A percentile compares a stretch with the other conserved stretches of the same genome.
Conservation (phyloP, 768 basidiomycete genomes). For the Tulasnella sp. region DNA sequence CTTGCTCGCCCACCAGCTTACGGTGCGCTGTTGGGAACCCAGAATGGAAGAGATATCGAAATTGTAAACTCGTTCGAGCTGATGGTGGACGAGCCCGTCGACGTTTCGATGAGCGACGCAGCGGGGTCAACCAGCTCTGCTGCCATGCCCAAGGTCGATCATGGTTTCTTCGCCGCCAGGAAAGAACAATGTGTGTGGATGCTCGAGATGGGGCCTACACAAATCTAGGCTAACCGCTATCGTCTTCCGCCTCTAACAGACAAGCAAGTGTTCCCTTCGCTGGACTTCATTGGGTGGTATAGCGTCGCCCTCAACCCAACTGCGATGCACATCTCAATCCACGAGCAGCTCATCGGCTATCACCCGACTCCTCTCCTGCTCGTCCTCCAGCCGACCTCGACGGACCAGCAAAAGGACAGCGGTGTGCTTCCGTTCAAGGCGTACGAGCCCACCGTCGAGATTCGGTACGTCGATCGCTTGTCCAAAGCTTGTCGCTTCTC, state of each 20-base stretch:
- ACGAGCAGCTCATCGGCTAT: slow-evolving; percentile 85
- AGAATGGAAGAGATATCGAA: slow-evolving; percentile 91
- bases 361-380: slow-evolving; percentile 89
- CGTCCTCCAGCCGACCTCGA: slow-evolving; percentile 45
- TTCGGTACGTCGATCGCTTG: slow-evolving; percentile 39
- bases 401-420: background rate
- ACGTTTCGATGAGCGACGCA: background rate
- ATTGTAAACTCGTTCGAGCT: slow-evolving; percentile 97
- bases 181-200: slow-evolving; percentile 56
- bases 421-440: slow-evolving; percentile 85
- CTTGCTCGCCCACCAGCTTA: slow-evolving; percentile 53
- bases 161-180: slow-evolving; percentile 74
- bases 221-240: background rate
- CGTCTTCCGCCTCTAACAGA: slow-evolving; percentile 49
- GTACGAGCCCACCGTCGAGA: slow-evolving; percentile 89
- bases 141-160: slow-evolving; percentile 60
- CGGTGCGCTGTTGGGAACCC: slow-evolving; percentile 88
- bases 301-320: slow-evolving; percentile 75
- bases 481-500: background rate
- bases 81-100: slow-evolving; percentile 43
- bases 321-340: slow-evolving; percentile 70
- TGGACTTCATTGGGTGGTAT: slow-evolving; percentile 99
- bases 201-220: background rate
- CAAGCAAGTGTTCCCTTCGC: slow-evolving; percentile 96
- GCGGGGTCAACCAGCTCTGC: slow-evolving; percentile 41